Percentiles rank a stretch among this genome's conserved stretches.
Conservation (phyloP, 805 yeast genomes). For the Jamesozyma jinghongensis region DNA sequence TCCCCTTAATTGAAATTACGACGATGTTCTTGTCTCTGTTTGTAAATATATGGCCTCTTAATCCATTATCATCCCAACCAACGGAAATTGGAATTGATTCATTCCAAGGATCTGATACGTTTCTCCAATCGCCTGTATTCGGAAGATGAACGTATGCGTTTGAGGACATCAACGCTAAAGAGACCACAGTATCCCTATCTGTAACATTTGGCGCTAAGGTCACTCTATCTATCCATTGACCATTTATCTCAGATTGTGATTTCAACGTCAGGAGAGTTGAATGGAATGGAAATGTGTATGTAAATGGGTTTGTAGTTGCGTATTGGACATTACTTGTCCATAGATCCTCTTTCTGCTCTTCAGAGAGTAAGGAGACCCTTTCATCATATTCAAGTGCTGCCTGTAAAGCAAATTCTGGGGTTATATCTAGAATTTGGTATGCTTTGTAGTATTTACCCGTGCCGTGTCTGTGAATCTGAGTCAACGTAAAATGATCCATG, state of each 20-base stretch:
- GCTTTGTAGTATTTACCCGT: constrained; percentile 7
- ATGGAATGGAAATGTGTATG: constrained; percentile 12
- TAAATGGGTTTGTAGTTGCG: constrained; percentile 21
- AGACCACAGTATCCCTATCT: constrained; percentile 63
- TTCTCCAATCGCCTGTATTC: constrained; percentile 76
- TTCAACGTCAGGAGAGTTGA: constrained; percentile 15
- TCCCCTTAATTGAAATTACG: constrained; percentile 81
- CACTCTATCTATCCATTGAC: constrained; percentile 55
- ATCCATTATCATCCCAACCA: constrained; percentile 83
- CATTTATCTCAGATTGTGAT: constrained; percentile 20
- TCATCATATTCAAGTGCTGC: constrained; percentile 7
- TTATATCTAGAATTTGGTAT: constrained; percentile 18
- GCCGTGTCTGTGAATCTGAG: constrained; percentile 21
- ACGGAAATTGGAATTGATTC: constrained; percentile 45
- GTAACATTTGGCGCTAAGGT: constrained; percentile 62
- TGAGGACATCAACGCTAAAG: constrained; percentile 77
- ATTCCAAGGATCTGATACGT: constrained; percentile 54
- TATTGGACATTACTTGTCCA: constrained; percentile 17
- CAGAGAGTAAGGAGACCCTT: no score
- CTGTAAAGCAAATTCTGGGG: constrained; percentile 9
- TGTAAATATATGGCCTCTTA: constrained; percentile 85
- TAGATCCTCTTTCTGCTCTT: no score
- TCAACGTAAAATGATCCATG: not conserved
- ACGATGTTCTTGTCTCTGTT: constrained; percentile 49
- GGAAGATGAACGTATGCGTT: constrained; percentile 85